These are phyloP conservation scores for Corymbia citriodora DNA, from an alignment of 441 rosid genomes.

Conservation along the genomic window DNA sequence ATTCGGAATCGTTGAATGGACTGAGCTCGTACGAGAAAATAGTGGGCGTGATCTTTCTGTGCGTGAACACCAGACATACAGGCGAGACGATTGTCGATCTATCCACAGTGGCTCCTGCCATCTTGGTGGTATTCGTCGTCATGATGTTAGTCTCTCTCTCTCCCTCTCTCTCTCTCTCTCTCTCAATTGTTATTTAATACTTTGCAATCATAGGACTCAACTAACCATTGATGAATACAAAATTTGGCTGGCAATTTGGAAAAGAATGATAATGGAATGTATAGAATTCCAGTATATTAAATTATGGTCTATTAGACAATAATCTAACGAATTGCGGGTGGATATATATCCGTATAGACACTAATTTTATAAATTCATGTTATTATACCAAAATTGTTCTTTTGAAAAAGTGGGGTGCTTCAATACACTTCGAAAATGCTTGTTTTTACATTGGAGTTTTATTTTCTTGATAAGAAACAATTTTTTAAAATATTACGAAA, in stretches of 20 bases:
- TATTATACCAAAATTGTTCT: too few species aligned
- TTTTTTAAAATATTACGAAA: background rate
- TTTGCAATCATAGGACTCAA: too few species aligned
- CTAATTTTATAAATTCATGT: background rate
- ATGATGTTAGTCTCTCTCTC: constrained; percentile 39
- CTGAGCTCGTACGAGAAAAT: constrained; percentile 25
- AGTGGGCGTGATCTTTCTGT: constrained; percentile 15
- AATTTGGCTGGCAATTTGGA: background rate
- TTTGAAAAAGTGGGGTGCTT: too few species aligned
- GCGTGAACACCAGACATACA: constrained; percentile 27
- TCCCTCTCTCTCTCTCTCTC: background rate
- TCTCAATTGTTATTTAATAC: too few species aligned
- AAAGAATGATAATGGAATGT: background rate
- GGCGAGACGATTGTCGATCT: constrained; percentile 36
- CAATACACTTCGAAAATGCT: background rate
- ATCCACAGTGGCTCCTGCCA: constrained; percentile 27
- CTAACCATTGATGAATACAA: background rate
- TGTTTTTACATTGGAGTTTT: background rate
- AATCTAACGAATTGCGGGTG: background rate
- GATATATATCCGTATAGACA: background rate
- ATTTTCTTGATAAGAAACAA: background rate
- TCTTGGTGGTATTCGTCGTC: constrained; percentile 29
- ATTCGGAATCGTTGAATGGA: constrained; percentile 17
- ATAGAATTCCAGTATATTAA: too few species aligned
- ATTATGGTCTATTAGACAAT: background rate